These are phyloP conservation scores for Daedalea quercina DNA, from an alignment of 768 basidiomycete species.

Conservation along the genomic window DNA sequence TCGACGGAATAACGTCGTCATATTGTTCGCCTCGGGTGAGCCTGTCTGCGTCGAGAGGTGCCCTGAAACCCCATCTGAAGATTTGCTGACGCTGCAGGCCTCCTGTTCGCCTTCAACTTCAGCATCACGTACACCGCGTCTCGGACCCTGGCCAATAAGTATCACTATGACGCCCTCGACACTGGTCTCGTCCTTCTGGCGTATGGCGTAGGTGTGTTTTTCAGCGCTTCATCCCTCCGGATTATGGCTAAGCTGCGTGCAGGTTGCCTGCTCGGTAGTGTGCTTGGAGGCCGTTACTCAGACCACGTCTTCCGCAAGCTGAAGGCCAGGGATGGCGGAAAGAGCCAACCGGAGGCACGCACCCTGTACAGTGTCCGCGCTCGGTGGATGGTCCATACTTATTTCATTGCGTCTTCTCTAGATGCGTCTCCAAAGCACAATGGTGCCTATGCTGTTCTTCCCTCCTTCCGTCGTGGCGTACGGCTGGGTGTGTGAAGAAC, in stretches of 20 bases:
- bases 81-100: conserved; percentile 31
- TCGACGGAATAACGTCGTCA: conserved; percentile 59
- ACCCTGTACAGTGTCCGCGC: not conserved
- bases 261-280: conserved; percentile 47
- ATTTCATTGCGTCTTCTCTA: conserved; percentile 19
- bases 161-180: conserved; percentile 60
- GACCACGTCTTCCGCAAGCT: conserved; percentile 40
- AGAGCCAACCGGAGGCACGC: conserved; percentile 58
- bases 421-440: conserved; percentile 69
- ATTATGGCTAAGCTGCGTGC: not conserved
- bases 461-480: conserved; percentile 61
- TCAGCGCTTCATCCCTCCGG: not conserved
- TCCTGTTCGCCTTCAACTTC: conserved; percentile 68
- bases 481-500: conserved; percentile 67
- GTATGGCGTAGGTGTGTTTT: conserved; percentile 54
- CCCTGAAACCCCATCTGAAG: not conserved
- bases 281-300: conserved; percentile 53
- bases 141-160: conserved; percentile 56
- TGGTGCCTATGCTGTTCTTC: conserved; percentile 47
- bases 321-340: conserved; percentile 38
- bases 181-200: conserved; percentile 74
- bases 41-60: not conserved
- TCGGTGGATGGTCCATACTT: not conserved
- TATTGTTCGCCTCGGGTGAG: conserved; percentile 61
- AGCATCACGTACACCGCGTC: conserved; percentile 69